Percentiles rank a stretch among this genome's conserved stretches.
Evolutionary conservation across 75 land plant species (phyloP).

Genomic region (Chamaecyparis obtusa): DNA sequence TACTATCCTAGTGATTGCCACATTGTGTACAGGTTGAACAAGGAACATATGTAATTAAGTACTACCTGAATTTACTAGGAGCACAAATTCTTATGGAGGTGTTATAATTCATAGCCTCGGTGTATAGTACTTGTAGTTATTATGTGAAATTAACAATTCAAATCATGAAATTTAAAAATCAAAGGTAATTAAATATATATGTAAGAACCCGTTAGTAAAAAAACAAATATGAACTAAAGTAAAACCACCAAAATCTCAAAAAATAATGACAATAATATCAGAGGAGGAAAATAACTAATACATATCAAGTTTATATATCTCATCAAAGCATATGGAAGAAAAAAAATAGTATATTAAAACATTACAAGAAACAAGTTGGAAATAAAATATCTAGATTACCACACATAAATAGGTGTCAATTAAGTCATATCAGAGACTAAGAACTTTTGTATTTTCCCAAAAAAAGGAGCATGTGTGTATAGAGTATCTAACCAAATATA

Average conservation of each 20-base stretch:
- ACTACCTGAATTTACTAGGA: conserved; percentile 97
- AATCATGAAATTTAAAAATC: background rate
- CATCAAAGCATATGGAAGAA: background rate
- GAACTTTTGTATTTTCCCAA: background rate
- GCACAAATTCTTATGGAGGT: conserved; percentile 89
- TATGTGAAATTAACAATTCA: background rate
- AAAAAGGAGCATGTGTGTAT: background rate
- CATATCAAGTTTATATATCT: background rate
- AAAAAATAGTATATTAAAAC: background rate
- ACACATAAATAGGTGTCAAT: background rate
- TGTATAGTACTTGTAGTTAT: conserved; percentile 79
- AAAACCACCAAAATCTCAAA: background rate
- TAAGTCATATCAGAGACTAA: background rate
- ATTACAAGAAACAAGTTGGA: background rate
- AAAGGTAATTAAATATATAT: background rate
- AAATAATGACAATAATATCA: background rate
- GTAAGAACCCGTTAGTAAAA: background rate
- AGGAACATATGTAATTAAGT: conserved; percentile 98
- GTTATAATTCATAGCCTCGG: conserved; percentile 83
- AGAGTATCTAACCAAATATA: background rate
- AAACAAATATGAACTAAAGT: background rate
- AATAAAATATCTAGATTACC: background rate
- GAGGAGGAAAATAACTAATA: background rate
- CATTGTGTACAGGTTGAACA: conserved; percentile 86
- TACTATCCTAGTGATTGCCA: conserved; percentile 85